Conservation (phyloP, 352 stramenopile genomes). For the Globisporangium barbulae region DNA sequence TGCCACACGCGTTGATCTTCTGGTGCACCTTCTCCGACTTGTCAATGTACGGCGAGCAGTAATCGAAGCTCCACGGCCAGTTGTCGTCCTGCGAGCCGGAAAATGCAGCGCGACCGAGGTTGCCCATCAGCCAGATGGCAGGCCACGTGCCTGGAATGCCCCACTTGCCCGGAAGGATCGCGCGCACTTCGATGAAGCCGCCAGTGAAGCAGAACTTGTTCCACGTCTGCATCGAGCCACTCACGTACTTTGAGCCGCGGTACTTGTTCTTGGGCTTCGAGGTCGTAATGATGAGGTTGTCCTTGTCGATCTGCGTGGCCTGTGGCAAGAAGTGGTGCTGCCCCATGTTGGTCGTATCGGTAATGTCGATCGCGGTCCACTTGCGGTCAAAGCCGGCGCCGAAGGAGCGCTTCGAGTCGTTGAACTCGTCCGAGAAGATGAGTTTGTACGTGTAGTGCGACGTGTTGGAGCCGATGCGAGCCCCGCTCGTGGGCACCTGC, state of each 20-base stretch:
- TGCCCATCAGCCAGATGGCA: conserved; percentile 97
- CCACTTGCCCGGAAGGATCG: conserved; percentile 93
- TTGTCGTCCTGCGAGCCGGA: conserved; percentile 90
- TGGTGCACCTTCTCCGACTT: conserved; percentile 90
- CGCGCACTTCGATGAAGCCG: conserved; percentile 93
- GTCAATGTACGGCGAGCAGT: conserved; percentile 82
- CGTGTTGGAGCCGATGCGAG: conserved; percentile 25
- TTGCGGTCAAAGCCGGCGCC: conserved; percentile 92
- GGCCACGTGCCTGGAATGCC: conserved; percentile 95
- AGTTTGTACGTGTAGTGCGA: conserved; percentile 66
- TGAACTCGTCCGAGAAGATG: conserved; percentile 98
- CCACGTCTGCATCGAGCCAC: conserved; percentile 95
- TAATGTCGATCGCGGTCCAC: conserved; percentile 96
- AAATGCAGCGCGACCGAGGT: conserved; percentile 95
- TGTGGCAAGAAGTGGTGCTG: conserved; percentile 96
- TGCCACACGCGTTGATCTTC: conserved; percentile 92
- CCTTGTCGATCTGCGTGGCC: conserved; percentile 90
- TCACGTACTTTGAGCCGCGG: conserved; percentile 76
- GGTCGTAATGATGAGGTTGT: conserved; percentile 92
- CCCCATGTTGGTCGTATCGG: conserved; percentile 93
- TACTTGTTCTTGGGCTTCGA: conserved; percentile 84
- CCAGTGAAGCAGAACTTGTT: conserved; percentile 99
- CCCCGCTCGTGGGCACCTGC: conserved; percentile 38
- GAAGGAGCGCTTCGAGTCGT: conserved; percentile 91
- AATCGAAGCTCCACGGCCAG: conserved; percentile 97